Evolutionary conservation across 345 rosid species (phyloP), one percentile per base, ranked within the genome.

Genomic region (Cardiospermum halicacabum): DNA sequence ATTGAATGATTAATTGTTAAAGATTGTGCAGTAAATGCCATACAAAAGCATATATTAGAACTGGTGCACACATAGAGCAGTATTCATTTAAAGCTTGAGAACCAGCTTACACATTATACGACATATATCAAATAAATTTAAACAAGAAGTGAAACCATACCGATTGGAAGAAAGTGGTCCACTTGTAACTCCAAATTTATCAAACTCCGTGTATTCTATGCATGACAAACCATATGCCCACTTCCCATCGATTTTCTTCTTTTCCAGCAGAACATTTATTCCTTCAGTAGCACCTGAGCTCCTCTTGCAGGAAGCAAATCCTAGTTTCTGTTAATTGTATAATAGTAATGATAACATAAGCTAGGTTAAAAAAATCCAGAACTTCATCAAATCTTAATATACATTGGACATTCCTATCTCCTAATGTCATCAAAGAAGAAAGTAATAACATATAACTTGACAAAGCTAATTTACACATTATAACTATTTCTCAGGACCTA

Each of bases 181-280:
- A 50, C 50, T 63, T 55, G 81, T 64, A 65, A 88, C 76, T 65
- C 90, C 92, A 48, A 85, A 88, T 70, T 88, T 93, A 65, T 86
- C 91, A 66, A 90, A 88, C 57, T 93, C 97, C 0, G 97, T 90
- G 72, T 90, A 90, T 68, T 93, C 98, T 58, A 90, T 81, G 85
- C 98, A 93, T 62, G 98, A 88, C 64, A 93, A 62, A 67, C 98
- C 97, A 80, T 88, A 93, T 48, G 92, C 90, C 96, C 97, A 90
- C 68, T 85, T 75, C 51, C 96, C 94, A 76, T 93, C 85, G 30
- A 79, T 68, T 72, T 83, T 81, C 69, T 81, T 92, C 86, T 81
- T 90, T 80, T 93, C 98, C 58, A 90, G 53, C 60, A 90, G 84
- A 68, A 88, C 97, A 82, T 88, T 78, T 53, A 90, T 78, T 69